Evolutionary conservation across 1,139 yeast genomes (phyloP), one percentile per base, ranked within the genome.

Genomic region (Scheffersomyces cryptocercus): DNA sequence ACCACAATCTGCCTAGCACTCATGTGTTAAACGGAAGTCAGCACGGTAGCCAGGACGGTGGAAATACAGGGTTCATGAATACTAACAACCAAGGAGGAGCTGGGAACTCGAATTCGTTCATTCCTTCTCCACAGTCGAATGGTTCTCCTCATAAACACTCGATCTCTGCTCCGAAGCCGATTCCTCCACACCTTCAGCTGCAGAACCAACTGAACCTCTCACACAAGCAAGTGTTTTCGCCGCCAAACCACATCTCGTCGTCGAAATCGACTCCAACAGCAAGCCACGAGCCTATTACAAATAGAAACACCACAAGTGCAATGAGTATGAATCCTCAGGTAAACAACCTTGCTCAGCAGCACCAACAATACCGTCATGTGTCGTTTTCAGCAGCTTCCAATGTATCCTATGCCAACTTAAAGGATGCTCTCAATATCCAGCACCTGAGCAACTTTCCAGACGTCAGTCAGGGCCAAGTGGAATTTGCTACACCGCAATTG

Each of bases 301-400:
- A 20, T 8, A 20, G 26, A 20, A 31, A 31, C 24, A 20, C 10
- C 6, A 7, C 20, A n/a, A n/a, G n/a, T 31, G 11, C 35, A 11
- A 15, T 14, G 15, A 31, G 35, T 13, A 9, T 11, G 10, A 31
- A 31, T 6, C 35, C 10, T 7, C 35, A 31, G 11, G 20, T 31
- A 1, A 14, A 15, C 14, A 31, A 31, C 14, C 20, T 31, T n/a
- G 35, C 35, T 40, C 45, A 46, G 24, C 51, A 47, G 16, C 45
- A 48, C 30, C 54, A 46, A 16, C 51, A 47, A 24, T 44, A 48
- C 30, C 54, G 96, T 34, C 93, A 86, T 57, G 85, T 87, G 28
- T 88, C 96, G 1, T 90, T 88, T 59, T 82, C 90, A 5, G 97
- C 97, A 0, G 82, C 89, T 1, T 79, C 88, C 10, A 82, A 89